A percentile compares a stretch with the other conserved stretches of the same genome.
Evolutionary conservation across 2,329 filamentous ascomycete genomes (phyloP).

Genomic region (Fusarium buharicum): DNA sequence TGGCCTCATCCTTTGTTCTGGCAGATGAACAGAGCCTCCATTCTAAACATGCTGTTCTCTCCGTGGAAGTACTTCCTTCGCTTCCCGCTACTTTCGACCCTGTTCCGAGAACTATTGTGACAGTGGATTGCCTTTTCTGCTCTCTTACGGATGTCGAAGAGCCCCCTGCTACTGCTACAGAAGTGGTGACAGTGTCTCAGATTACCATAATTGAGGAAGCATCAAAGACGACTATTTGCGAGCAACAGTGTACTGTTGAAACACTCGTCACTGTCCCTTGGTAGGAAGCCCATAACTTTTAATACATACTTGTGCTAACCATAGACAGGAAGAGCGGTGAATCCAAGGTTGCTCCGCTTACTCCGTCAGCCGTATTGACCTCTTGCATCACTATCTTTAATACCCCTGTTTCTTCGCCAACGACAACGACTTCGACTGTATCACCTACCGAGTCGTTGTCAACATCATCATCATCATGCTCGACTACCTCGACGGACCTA

Average conservation of each 20-base stretch:
- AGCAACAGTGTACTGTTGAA: conserved; percentile 31
- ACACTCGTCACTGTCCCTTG: conserved; percentile 37
- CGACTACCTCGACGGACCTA: conserved; percentile 2
- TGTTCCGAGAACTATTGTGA: conserved; percentile 20
- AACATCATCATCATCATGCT: conserved; percentile 17
- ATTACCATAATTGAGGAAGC: not conserved
- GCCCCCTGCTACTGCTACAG: not conserved
- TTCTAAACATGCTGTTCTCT: conserved; percentile 19
- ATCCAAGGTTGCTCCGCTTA: conserved; percentile 12
- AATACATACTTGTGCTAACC: conserved; percentile 4
- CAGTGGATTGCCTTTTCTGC: conserved; percentile 35
- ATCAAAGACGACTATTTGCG: conserved; percentile 36
- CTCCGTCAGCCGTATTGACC: conserved; percentile 20
- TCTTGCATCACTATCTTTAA: conserved; percentile 39
- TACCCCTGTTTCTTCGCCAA: conserved; percentile 8
- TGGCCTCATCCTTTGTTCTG: conserved; percentile 8
- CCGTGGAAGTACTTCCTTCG: conserved; percentile 20
- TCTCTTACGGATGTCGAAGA: conserved; percentile 15
- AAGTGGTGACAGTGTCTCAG: not conserved
- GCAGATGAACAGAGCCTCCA: conserved; percentile 7
- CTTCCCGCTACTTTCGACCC: conserved; percentile 10
- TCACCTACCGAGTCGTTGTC: not conserved
- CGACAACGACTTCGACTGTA: conserved; percentile 1
- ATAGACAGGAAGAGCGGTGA: conserved; percentile 21
- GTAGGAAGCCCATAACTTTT: conserved; percentile 15